A percentile compares a stretch with the other conserved stretches of the same genome.
Evolutionary conservation across 306 rosid genomes (phyloP).

Genomic region (Acacia crassicarpa): DNA sequence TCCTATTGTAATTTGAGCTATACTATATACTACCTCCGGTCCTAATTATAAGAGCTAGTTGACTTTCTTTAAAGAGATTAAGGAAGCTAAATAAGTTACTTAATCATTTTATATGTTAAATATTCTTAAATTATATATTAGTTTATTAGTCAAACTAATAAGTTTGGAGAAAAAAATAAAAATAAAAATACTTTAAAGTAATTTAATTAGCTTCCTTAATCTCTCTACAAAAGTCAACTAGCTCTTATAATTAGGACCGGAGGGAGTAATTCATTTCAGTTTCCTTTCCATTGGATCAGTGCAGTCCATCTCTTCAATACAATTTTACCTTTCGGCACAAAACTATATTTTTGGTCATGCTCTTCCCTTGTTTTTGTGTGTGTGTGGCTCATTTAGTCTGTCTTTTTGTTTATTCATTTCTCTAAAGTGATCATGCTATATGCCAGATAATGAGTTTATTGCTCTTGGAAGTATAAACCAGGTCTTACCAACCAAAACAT

Average conservation of each 20-base stretch:
- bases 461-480: conserved; percentile 27
- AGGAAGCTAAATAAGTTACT: too few species aligned
- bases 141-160: too few species aligned
- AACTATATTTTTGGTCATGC: conserved; percentile 3
- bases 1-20: neutral
- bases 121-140: too few species aligned
- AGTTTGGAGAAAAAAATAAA: too few species aligned
- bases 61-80: too few species aligned
- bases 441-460: conserved; percentile 41
- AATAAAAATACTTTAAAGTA: too few species aligned
- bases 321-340: neutral
- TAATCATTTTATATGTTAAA: too few species aligned
- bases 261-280: neutral
- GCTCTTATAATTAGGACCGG: too few species aligned
- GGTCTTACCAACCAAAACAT: conserved; percentile 27
- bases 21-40: too few species aligned
- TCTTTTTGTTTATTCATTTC: neutral
- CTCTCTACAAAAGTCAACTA: too few species aligned
- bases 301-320: neutral
- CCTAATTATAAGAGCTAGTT: too few species aligned
- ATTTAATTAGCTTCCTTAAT: too few species aligned
- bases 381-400: neutral
- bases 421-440: conserved; percentile 16
- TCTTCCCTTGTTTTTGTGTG: neutral
- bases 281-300: neutral